Base-by-base conservation (phyloP, 257 asterid genomes). In the Euphrasia confusa region DNA sequence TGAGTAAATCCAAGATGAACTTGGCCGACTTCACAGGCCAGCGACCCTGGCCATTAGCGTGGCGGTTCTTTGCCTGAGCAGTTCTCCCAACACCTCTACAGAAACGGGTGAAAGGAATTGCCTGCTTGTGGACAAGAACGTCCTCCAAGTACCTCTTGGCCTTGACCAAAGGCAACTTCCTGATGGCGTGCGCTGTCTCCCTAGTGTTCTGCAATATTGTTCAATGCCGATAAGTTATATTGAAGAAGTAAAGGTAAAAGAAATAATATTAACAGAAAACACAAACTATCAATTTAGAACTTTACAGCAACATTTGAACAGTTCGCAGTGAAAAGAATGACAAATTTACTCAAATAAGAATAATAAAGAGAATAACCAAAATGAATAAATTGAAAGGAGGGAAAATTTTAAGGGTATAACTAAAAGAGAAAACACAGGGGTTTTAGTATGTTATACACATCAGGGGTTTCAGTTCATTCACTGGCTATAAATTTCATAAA, bases 71-170 rank as follows among this genome's bases (percentile, higher is more conserved):
- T 13, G 90, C 96, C 71, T 85, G 95, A 44, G 96, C 95, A 62
- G 95, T 88, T 63, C 96, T 81, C 10, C 96, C 96, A 59, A 88
- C 90, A 42, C 95, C 97, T 18, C 95, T 57, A 62, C 91, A 83
- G 74, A 79, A 86, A 33, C 95, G 90, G 10, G 95, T 86, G 79
- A 86, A 37, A 7, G 42, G 42, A 37, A 37, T 37, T 8, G 95
- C 96, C 70, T 89, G 95, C 70, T 89, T 89, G 76, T 89, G 95
- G 48, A 81, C 85, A 69, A 89, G 81, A 63, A 89, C 96, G 54
- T 89, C 96, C 76, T 89, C 94, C 76, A 89, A 72, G 54, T 89
- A 89, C 66, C 93, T 81, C 83, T 89, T 89, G 63, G 96, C 96
- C 83, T 89, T 83, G 69, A 4, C 68, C 14, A 89, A 75, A 60